Conservation (phyloP, 225 moss, liverwort and hornwort species). For the Asterella californica region DNA sequence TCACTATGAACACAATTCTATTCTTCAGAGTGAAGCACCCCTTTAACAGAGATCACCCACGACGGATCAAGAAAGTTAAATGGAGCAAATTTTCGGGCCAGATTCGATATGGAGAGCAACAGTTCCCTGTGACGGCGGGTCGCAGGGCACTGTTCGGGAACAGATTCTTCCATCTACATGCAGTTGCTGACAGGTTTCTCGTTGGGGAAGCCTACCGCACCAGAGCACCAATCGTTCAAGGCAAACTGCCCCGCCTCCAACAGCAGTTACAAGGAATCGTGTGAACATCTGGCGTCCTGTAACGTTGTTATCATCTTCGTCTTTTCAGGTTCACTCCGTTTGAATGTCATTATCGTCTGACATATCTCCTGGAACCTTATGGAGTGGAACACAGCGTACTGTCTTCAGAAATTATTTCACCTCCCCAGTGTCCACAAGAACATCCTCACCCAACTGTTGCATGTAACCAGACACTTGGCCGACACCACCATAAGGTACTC, state of each 20-base stretch:
- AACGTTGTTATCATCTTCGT: neutral
- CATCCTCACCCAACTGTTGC: neutral
- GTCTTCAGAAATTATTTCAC: neutral
- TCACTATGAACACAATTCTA: too few relatives aligned
- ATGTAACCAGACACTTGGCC: neutral
- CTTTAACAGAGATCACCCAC: too few relatives aligned
- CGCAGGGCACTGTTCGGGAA: too few relatives aligned
- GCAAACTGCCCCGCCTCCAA: neutral
- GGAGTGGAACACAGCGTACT: neutral
- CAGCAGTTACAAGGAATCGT: neutral
- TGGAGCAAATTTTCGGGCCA: neutral
- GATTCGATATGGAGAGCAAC: neutral
- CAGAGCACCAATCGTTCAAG: neutral
- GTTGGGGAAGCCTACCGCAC: too few relatives aligned
- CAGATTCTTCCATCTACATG: neutral
- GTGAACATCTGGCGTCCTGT: neutral
- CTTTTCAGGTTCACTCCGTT: neutral
- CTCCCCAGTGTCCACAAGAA: neutral
- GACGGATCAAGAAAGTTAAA: neutral
- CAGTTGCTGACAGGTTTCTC: neutral
- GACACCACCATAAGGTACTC: neutral
- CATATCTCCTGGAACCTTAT: neutral
- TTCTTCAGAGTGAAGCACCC: too few relatives aligned
- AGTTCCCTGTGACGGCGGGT: neutral
- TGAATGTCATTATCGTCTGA: neutral